These are phyloP conservation scores for Solanum corneliomulleri DNA, from an alignment of 257 asterid genomes.

Conservation along the genomic window DNA sequence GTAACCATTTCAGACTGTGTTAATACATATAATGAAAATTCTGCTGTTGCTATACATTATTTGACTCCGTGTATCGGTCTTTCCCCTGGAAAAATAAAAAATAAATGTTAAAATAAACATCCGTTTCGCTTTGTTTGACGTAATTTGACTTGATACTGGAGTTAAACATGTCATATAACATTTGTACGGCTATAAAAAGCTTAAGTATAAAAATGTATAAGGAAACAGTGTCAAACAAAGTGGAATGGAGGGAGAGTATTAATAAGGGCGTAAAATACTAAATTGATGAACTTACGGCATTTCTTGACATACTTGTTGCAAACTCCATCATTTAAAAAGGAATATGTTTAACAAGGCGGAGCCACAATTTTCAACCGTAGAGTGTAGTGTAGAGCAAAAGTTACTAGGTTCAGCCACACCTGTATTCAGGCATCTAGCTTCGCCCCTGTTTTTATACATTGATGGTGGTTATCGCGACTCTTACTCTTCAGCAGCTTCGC, in stretches of 20 bases:
- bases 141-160: background rate
- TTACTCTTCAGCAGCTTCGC: conserved; percentile 53
- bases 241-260: background rate
- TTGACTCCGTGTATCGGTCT: background rate
- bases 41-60: background rate
- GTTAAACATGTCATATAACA: background rate
- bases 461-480: background rate
- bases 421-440: background rate
- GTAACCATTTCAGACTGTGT: background rate
- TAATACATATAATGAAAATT: background rate
- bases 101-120: background rate
- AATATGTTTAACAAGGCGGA: background rate
- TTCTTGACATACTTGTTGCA: background rate
- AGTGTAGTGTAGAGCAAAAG: background rate
- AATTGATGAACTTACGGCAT: background rate
- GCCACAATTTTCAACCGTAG: background rate
- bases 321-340: background rate
- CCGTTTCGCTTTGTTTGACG: background rate
- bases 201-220: no score
- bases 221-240: no score
- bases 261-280: background rate
- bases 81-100: background rate
- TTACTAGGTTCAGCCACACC: background rate
- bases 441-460: background rate
- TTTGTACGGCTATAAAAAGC: background rate